Base-by-base conservation (phyloP, 768 basidiomycete species). In the Macrolepiota dolichaula region DNA sequence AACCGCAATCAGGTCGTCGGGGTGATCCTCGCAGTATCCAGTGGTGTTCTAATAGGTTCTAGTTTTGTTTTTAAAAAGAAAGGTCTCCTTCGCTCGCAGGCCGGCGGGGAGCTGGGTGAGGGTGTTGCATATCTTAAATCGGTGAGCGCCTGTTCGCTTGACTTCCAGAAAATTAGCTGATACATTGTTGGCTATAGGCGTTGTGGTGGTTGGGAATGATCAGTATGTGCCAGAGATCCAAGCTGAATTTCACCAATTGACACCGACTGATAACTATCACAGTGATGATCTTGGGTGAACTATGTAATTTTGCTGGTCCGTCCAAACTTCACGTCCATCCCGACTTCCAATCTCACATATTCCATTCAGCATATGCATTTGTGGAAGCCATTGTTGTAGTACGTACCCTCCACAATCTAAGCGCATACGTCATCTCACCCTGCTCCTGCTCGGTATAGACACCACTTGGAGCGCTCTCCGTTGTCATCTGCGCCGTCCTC, bases 21-120 rank as follows among this genome's bases (percentile, higher is more conserved):
- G 11, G 85, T 94, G 66, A 72, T 92, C 51, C 83, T 94, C 62
- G 91, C 92, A 52, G 71, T 94, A 54, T 67, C 71, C 38, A 93
- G 90, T 68, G 97, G 96, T 7, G 44, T 94, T 29, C 85, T 99
- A 63, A 99, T 98, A 63, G 97, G 96, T 4, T 83, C 84, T 42
- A 90, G 88, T 67, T 98, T 98, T 73, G 96, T 98, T 2, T 89
- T 99, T 79, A 99, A 99, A 86, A 99, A 99, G 84, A 97, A 94
- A 70, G 96, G 92, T 9, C 78, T 94, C 19, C 71, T 94, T 56
- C 81, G 86, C 73, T 85, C 88, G 71, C 91, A 92, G 78, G 89
- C 90, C 62, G 94, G 91, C 65, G 87, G 89, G 62, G 73, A 75
- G 42, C 84, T 88, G 2, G 91, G 91, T 58, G 90, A 92, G 70